phyloP scores from a whole-genome alignment of 768 basidiomycete species.

The Amanita rimosa region DNA sequence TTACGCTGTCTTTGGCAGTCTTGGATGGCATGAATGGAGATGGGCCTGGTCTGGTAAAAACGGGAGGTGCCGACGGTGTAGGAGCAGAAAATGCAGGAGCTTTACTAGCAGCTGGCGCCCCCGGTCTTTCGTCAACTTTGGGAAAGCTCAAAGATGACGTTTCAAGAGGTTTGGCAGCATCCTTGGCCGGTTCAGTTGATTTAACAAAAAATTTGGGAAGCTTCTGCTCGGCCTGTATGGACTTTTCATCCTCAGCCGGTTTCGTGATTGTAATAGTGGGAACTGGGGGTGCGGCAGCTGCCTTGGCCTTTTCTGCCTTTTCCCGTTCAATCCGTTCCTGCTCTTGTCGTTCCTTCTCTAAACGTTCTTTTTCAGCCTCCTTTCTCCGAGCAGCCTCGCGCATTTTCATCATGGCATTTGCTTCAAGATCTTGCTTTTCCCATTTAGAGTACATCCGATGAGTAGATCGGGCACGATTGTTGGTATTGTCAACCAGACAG shows the following conservation, averaged over 20 bases:
- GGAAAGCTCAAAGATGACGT: background rate
- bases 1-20: background rate
- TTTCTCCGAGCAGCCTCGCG: slow-evolving; percentile 36
- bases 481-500: slow-evolving; percentile 44
- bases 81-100: background rate
- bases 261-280: slow-evolving; percentile 9
- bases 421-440: slow-evolving; percentile 82
- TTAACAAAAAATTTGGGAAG: background rate
- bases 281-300: slow-evolving; percentile 7
- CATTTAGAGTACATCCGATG: slow-evolving; percentile 55
- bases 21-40: slow-evolving; percentile 1
- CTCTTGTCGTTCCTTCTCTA: slow-evolving; percentile 18
- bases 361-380: slow-evolving; percentile 28
- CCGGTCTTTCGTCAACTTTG: background rate
- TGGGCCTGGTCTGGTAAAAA: background rate
- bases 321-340: slow-evolving; percentile 19
- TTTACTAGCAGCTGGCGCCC: background rate
- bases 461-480: slow-evolving; percentile 22
- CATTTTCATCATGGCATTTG: slow-evolving; percentile 65
- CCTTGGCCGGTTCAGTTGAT: background rate
- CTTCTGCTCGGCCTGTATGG: background rate
- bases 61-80: background rate
- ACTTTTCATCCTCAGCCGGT: background rate
- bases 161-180: background rate
- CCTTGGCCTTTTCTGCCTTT: slow-evolving; percentile 17